Evolutionary conservation across 2,329 filamentous ascomycete genomes (phyloP), one percentile per base, ranked within the genome.

Genomic region (Fusarium sp.): DNA sequence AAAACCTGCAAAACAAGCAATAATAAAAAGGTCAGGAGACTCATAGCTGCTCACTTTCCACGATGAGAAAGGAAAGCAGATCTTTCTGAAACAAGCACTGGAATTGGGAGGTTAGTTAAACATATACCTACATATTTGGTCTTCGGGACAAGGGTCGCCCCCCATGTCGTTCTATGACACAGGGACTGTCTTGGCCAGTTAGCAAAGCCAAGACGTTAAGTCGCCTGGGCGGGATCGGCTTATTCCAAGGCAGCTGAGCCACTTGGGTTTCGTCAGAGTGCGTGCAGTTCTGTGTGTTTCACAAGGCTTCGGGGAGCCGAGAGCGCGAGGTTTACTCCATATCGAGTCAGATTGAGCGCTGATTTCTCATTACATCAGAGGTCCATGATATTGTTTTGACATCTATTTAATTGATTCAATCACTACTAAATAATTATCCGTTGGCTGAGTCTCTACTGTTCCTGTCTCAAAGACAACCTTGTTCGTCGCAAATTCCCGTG

Each of bases 181-280:
- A 11, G 59, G 60, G 21, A 65, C 13, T 30, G 25, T 41, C 61
- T 64, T 58, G 61, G 59, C 61, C 59, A 50, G 39, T 58, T 64
- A 64, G 61, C 30, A 23, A 58, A 58, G 61, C 60, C 61, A 65
- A 70, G 57, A 18, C 42, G 34, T 11, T 43, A 19, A 37, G 39
- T 34, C 37, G 31, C 13, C 56, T 56, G 14, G 62, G 49, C 66
- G 30, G 37, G 21, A 44, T 49, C 34, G 50, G 44, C 67, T 52
- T 67, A 12, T 54, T 69, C 52, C 66, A 70, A 56, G 62, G 46
- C 18, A 51, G 66, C 66, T 70, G 31, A 69, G 67, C 66, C 66
- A 70, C 67, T 54, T 43, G 21, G 26, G 58, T 19, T 26, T 67
- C 66, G 67, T 69, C 31, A 51, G 48, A 50, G 66, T 52, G 43